phyloP scores from a whole-genome alignment of 768 basidiomycete genomes.

The Leucosporidium yakuticum region DNA sequence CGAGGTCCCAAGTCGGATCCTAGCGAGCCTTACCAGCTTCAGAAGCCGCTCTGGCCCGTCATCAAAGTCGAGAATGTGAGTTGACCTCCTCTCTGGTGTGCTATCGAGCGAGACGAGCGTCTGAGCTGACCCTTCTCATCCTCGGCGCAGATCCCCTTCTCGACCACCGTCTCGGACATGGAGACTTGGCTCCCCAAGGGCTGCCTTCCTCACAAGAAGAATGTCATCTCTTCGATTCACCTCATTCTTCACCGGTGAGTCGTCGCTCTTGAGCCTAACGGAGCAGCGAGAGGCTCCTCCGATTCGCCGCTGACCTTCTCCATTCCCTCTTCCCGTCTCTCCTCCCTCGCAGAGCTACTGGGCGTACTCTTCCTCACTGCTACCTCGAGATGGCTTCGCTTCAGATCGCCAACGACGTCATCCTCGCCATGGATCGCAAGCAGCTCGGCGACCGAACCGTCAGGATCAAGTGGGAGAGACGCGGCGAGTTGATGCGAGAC shows the following conservation, averaged over 20 bases:
- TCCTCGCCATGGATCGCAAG: slow-evolving; percentile 7
- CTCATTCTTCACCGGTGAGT: slow-evolving; percentile 30
- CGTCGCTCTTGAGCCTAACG: background rate
- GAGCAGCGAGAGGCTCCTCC: too few relatives aligned
- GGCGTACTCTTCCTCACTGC: slow-evolving; percentile 33
- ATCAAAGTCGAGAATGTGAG: slow-evolving; percentile 29
- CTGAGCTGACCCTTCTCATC: background rate
- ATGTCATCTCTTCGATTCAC: slow-evolving; percentile 20
- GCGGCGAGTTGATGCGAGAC: slow-evolving; percentile 29
- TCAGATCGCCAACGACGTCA: background rate
- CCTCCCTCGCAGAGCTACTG: slow-evolving; percentile 10
- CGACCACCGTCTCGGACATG: slow-evolving; percentile 5
- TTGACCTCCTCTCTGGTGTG: background rate
- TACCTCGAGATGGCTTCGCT: slow-evolving; percentile 19
- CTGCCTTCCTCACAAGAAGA: background rate
- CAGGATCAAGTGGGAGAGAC: slow-evolving; percentile 27
- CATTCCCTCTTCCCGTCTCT: background rate
- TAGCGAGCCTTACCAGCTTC: background rate
- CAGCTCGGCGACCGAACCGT: slow-evolving; percentile 23
- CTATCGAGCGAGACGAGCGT: too few relatives aligned
- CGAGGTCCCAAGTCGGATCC: background rate
- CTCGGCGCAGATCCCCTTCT: slow-evolving; percentile 21
- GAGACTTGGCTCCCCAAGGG: slow-evolving; percentile 9
- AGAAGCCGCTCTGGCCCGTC: slow-evolving; percentile 10
- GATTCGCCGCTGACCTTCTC: too few relatives aligned